Conservation (phyloP, 768 basidiomycete species). For the Hypholoma fasciculare region DNA sequence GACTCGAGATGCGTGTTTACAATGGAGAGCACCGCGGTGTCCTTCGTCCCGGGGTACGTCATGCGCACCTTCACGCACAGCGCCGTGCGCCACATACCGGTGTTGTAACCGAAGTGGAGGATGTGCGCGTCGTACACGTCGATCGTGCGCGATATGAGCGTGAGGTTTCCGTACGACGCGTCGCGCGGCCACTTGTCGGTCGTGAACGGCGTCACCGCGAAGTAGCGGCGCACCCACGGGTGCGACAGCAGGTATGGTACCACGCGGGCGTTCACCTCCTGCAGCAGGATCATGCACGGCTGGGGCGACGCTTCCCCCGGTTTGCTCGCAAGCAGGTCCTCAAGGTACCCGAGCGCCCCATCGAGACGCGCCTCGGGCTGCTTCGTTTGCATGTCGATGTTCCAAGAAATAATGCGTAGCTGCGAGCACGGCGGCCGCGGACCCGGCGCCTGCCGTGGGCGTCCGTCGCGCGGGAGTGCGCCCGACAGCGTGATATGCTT, state of each 20-base stretch:
- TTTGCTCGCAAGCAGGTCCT: slow-evolving; percentile 50
- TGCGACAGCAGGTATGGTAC: slow-evolving; percentile 51
- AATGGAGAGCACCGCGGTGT: slow-evolving; percentile 51
- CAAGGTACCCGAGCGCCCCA: slow-evolving; percentile 54
- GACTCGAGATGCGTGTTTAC: slow-evolving; percentile 81
- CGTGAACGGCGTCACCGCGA: slow-evolving; percentile 56
- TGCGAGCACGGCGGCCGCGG: slow-evolving; percentile 10
- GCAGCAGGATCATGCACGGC: slow-evolving; percentile 66
- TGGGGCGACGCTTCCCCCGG: slow-evolving; percentile 49
- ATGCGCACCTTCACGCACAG: slow-evolving; percentile 36
- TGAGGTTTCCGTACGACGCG: slow-evolving; percentile 65
- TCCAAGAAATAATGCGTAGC: slow-evolving; percentile 70
- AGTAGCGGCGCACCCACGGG: slow-evolving; percentile 64
- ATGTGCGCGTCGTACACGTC: slow-evolving; percentile 48
- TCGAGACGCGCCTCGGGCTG: slow-evolving; percentile 43
- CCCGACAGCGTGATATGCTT: slow-evolving; percentile 31
- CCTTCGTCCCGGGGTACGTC: slow-evolving; percentile 20
- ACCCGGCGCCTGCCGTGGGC: not conserved
- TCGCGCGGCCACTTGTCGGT: slow-evolving; percentile 53
- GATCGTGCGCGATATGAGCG: slow-evolving; percentile 61
- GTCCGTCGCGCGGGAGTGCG: not conserved
- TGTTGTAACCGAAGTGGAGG: slow-evolving; percentile 48
- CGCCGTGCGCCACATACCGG: slow-evolving; percentile 53
- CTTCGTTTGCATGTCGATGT: slow-evolving; percentile 51
- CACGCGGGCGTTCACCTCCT: slow-evolving; percentile 56